Base-by-base conservation (phyloP, 805 yeast species). In the Metschnikowia orientalis region DNA sequence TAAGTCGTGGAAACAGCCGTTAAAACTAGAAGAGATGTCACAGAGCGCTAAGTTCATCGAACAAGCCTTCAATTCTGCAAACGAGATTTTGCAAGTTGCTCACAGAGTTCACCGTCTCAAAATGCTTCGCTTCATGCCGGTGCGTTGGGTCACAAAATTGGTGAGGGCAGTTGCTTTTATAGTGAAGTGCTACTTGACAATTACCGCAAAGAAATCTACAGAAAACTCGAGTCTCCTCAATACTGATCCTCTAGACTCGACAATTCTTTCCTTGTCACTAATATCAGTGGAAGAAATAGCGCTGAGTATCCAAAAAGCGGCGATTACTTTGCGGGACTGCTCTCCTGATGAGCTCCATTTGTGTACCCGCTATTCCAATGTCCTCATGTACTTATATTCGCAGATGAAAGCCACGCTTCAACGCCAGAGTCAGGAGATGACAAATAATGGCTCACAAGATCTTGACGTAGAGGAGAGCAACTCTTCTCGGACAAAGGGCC, bases 311-410 rank as follows among this genome's bases (percentile, higher is more conserved):
- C 83, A 79, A 41, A 70, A 71, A 33, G 80, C 89, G 1, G 90
- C 95, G 0, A 68, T 77, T 10, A 79, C 81, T 1, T 58, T 88
- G 23, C 59, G 87, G 36, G 94, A 84, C 47, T 82, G 95, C 16
- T 75, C 95, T 1, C 95, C 95, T 0, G 96, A 88, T 58, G 94
- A 86, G 43, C 63, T 88, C 23, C 96, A 88, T 60, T 63, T 88
- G 19, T 81, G 94, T 53, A 77, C 85, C 0, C 62, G 94, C 30
- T 86, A 86, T 50, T 79, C 88, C 8, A 81, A 84, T 9, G 81
- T 83, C 32, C 59, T 86, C 47, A 71, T 82, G 77, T 84, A 78
- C 47, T 62, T 86, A 26, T 82, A 87, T 42, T 75, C 84, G 3
- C 87, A 84, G 52, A 77, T 83, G 77, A 79, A 75, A 48, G 63